phyloP scores from a whole-genome alignment of 179 eudicot species.

The Sideroxylon spinosum region DNA sequence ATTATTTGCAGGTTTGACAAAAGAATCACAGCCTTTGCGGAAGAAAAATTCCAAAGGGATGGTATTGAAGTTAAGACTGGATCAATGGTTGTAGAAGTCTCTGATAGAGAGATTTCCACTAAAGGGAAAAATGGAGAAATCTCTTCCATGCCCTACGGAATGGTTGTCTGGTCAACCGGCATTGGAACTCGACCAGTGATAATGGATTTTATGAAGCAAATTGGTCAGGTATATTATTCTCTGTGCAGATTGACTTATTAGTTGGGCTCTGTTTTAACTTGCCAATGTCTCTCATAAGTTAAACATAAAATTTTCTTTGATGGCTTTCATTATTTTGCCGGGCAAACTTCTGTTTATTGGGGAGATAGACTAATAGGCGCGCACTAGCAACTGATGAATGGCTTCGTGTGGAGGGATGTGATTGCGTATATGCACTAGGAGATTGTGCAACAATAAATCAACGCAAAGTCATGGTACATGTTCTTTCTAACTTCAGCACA shows the following conservation, averaged over 20 bases:
- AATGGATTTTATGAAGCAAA: conserved; percentile 80
- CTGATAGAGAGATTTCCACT: conserved; percentile 74
- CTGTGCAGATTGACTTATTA: background rate
- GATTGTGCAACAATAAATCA: conserved; percentile 79
- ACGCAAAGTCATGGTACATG: conserved; percentile 71
- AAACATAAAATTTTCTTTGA: background rate
- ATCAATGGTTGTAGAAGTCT: conserved; percentile 75
- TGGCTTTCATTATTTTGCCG: background rate
- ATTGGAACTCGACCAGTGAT: conserved; percentile 91
- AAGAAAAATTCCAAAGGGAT: conserved; percentile 82
- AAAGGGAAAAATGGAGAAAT: conserved; percentile 55
- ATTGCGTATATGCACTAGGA: conserved; percentile 65
- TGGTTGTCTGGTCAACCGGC: conserved; percentile 98
- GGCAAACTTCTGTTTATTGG: conserved; percentile 9
- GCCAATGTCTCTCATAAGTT: background rate
- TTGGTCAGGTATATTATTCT: conserved; percentile 59
- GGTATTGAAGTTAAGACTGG: conserved; percentile 86
- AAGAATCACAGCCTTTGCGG: conserved; percentile 90
- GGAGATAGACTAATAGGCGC: conserved; percentile 66
- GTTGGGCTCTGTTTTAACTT: background rate
- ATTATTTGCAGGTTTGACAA: conserved; percentile 77
- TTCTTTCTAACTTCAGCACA: background rate
- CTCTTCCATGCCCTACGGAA: conserved; percentile 79
- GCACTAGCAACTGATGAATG: conserved; percentile 80
- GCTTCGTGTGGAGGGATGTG: conserved; percentile 71